Percentiles rank a stretch among this genome's conserved stretches.
These are phyloP conservation scores for Trichoderma gracile DNA, from an alignment of 2,329 filamentous ascomycete genomes.

Conservation along the genomic window DNA sequence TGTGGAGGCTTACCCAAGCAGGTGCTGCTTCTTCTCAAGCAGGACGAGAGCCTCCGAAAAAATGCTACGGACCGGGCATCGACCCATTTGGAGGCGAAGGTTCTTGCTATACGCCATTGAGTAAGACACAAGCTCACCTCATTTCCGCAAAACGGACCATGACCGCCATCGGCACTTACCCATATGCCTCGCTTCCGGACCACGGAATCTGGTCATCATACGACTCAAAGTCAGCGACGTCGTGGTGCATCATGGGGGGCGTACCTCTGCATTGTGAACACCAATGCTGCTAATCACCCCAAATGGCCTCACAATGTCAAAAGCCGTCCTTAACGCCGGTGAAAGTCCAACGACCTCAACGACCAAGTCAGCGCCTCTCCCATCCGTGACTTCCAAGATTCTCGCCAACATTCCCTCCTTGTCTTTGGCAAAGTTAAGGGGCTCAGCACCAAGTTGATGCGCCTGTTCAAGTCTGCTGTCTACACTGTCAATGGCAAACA, in stretches of 20 bases:
- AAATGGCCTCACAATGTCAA: slow-evolving; percentile 70
- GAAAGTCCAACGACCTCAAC: slow-evolving; percentile 76
- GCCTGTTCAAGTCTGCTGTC: slow-evolving; percentile 73
- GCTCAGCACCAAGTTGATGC: slow-evolving; percentile 72
- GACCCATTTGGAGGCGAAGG: slow-evolving; percentile 70
- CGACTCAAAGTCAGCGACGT: background rate
- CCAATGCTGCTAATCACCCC: slow-evolving; percentile 74
- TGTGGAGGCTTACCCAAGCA: slow-evolving; percentile 46
- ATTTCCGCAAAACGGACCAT: background rate
- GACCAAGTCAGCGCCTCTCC: slow-evolving; percentile 81
- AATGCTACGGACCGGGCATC: slow-evolving; percentile 72
- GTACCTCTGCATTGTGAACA: slow-evolving; percentile 71
- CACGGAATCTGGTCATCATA: slow-evolving; percentile 60
- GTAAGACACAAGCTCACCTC: background rate
- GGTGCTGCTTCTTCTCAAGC: slow-evolving; percentile 65
- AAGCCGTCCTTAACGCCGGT: slow-evolving; percentile 68
- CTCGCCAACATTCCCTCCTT: slow-evolving; percentile 64
- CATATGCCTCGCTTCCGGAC: slow-evolving; percentile 63
- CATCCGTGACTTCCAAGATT: slow-evolving; percentile 73
- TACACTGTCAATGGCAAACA: slow-evolving; percentile 79
- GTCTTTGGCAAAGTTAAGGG: slow-evolving; percentile 74
- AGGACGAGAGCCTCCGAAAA: slow-evolving; percentile 66
- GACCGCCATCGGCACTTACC: slow-evolving; percentile 39
- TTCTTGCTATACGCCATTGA: slow-evolving; percentile 59
- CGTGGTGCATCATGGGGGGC: slow-evolving; percentile 26